Base-by-base conservation (phyloP, 1,284 basidiomycete species). In the Entoloma clypeatum region DNA sequence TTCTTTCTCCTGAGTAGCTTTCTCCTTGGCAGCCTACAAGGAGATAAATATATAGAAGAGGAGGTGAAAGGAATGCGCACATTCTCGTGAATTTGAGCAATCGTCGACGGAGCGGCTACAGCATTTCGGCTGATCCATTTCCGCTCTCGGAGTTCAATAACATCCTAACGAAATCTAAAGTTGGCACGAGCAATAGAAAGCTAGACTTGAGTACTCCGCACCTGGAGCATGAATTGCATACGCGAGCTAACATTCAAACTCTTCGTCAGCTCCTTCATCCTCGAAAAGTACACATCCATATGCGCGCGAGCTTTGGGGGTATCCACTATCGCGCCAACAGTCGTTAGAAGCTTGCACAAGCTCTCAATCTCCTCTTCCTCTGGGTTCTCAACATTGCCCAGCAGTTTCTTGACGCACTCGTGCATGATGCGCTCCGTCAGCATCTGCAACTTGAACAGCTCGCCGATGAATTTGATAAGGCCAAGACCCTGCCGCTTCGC, bases 291-390 rank as follows among this genome's bases (percentile, higher is more conserved):
- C 31, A 94, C 83, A 55, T 92, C 86, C 80, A 98, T 88, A 57
- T 92, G 86, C 11, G 77, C 79, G 36, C 77, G 77, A 30, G 88
- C 88, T 71, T 91, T 92, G 14, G 66, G 63, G 1, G 79, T 80
- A 59, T 98, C 94, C 46, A 96, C 77, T 28, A 79, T 71, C 46
- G 74, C 72, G 39, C 95, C 95, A 44, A 97, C 90, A 5, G 93
- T 98, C 29, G 84, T 79, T 47, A 98, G 67, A 40, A 98, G 77
- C 65, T 93, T 92, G 75, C 92, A 96, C 49, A 97, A 77, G 35
- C 86, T 92, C 72, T 98, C 95, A 53, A 98, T 89, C 60, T 98
- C 93, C 67, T 97, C 95, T 67, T 98, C 95, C 60, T 97, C 92
- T 0, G 94, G 94, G 58, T 91, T 89, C 47, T 91, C 84, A 44